These are phyloP conservation scores for Corymbia maculata DNA, from an alignment of 345 rosid species.

Conservation along the genomic window DNA sequence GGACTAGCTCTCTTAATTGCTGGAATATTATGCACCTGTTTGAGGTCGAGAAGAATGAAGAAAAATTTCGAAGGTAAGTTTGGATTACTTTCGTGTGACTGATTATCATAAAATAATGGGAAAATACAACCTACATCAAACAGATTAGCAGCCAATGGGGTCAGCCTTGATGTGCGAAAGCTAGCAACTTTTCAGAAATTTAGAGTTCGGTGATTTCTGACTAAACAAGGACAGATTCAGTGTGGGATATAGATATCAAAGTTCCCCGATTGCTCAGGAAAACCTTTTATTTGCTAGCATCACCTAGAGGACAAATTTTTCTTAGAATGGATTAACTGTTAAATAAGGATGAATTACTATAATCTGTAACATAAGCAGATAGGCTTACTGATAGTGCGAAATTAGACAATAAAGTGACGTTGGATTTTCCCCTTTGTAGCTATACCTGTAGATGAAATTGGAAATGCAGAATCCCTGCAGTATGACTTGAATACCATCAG, in stretches of 20 bases:
- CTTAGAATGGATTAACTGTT: neutral
- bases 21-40: neutral
- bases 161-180: neutral
- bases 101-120: neutral
- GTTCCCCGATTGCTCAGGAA: neutral
- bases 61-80: neutral
- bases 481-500: conserved; percentile 1
- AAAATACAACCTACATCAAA: neutral
- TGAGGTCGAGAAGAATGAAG: neutral
- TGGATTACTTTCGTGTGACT: neutral
- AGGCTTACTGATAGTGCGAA: neutral
- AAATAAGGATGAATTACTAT: neutral
- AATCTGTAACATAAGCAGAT: neutral
- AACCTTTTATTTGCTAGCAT: neutral
- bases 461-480: neutral
- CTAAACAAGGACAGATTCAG: neutral
- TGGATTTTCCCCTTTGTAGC: neutral
- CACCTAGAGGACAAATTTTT: neutral
- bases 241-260: neutral
- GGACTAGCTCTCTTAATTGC: neutral
- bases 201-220: neutral
- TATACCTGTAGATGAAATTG: neutral
- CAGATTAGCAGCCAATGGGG: neutral
- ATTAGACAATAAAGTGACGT: neutral
- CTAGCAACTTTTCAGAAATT: neutral